Base-by-base conservation (phyloP, 176 grass and related monocot species). In the Oryza coarctata region DNA sequence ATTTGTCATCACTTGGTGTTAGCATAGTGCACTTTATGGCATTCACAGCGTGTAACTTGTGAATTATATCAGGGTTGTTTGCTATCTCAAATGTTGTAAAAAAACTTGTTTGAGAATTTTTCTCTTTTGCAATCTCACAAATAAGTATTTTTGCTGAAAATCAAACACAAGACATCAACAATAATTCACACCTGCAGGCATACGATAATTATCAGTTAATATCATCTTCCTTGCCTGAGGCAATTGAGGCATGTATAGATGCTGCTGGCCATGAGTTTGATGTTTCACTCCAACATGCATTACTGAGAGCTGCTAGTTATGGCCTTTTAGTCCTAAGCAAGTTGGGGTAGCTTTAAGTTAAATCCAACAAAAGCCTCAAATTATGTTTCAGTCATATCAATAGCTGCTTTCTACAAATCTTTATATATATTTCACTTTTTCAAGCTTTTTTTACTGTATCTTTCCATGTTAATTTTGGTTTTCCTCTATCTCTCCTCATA, bases 181-280 rank as follows among this genome's bases (percentile, higher is more conserved):
- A 20, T 32, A 68, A 30, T 82, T 64, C 34, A 49, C 63, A 72
- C 40, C 77, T 64, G 27, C 83, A 98, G 95, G 95, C 95, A 87
- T 94, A 98, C 82, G 95, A 98, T 76, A 98, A 98, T 69, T 87
- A 93, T 71, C 87, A 90, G 76, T 80, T 94, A 32, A 98, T 98
- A 80, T 88, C 79, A 3, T 91, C 88, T 74, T 93, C 90, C 31
- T 78, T 98, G 57, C 83, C 88, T 25, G 90, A 98, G 87, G 92
- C 95, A 75, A 94, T 98, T 73, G 88, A 95, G 76, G 87, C 84
- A 35, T 98, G 93, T 83, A 95, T 95, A 77, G 96, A 95, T 65
- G 96, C 96, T 79, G 88, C 93, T 82, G 96, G 96, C 14, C 80
- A 93, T 83, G 96, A 98, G 72, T 98, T 95, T 88, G 96, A 95